These are phyloP conservation scores for Tuber calosporum DNA, from an alignment of 495 filamentous ascomycete species.

Conservation along the genomic window DNA sequence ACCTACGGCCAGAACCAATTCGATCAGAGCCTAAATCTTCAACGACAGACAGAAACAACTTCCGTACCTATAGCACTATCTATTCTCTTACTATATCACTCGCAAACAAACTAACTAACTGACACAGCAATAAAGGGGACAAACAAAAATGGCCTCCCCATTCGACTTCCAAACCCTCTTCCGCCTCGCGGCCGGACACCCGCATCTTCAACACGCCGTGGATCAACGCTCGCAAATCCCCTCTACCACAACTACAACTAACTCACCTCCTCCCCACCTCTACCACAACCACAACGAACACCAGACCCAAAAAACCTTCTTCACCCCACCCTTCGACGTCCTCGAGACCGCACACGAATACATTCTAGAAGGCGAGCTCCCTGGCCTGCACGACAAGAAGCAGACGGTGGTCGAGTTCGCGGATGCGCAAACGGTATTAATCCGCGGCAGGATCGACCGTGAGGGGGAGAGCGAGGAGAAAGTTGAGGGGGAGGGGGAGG, in stretches of 20 bases:
- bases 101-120: not conserved
- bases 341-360: slow-evolving; percentile 61
- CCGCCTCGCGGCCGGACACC: slow-evolving; percentile 10
- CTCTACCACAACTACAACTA: not conserved
- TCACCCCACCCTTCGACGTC: slow-evolving; percentile 72
- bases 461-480: slow-evolving; percentile 46
- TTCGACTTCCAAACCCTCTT: slow-evolving; percentile 15
- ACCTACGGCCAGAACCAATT: no score
- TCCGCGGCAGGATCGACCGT: slow-evolving; percentile 63
- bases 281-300: no score
- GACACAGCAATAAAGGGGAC: no score
- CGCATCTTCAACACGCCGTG: slow-evolving; percentile 11
- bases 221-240: not conserved
- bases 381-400: slow-evolving; percentile 64
- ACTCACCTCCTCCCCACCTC: no score
- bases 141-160: slow-evolving; percentile 13
- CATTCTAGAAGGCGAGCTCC: slow-evolving; percentile 80
- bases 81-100: not conserved
- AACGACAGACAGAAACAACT: no score
- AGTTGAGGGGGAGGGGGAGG: slow-evolving; percentile 35
- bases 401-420: slow-evolving; percentile 78
- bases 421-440: slow-evolving; percentile 65
- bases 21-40: no score
- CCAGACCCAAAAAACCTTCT: slow-evolving; percentile 41
- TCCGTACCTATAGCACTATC: no score